Evolutionary conservation across 2,329 filamentous ascomycete species (phyloP).

Genomic region (Eurotiales sp.): DNA sequence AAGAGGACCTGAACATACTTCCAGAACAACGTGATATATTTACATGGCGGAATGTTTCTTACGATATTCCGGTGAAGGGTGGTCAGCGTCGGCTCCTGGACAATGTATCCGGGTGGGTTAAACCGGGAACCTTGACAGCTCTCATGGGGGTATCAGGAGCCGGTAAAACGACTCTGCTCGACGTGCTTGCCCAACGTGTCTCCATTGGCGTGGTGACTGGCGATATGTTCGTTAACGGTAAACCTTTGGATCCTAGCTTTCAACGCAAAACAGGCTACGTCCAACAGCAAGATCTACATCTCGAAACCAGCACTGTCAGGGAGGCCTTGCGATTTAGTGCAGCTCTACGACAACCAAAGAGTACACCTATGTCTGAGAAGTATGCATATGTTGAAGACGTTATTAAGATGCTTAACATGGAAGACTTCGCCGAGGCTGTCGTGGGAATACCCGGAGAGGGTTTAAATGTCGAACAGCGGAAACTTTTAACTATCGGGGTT

Average conservation of each 20-base stretch:
- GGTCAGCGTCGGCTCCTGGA: conserved; percentile 72
- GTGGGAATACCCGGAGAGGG: conserved; percentile 83
- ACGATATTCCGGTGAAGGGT: conserved; percentile 72
- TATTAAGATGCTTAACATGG: conserved; percentile 84
- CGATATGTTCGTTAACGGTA: conserved; percentile 75
- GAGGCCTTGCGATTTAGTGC: conserved; percentile 85
- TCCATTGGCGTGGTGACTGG: conserved; percentile 84
- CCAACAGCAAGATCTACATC: conserved; percentile 85
- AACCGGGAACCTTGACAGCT: conserved; percentile 82
- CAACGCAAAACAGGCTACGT: conserved; percentile 48
- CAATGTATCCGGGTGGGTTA: conserved; percentile 86
- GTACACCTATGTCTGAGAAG: conserved; percentile 70
- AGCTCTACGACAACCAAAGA: conserved; percentile 72
- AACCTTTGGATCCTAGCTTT: conserved; percentile 55
- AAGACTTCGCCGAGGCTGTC: conserved; percentile 80
- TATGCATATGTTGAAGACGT: conserved; percentile 74
- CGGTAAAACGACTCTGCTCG: conserved; percentile 84
- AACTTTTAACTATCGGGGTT: conserved; percentile 83
- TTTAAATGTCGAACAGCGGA: conserved; percentile 59
- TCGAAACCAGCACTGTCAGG: conserved; percentile 78
- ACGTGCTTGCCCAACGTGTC: conserved; percentile 76
- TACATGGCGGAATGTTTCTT: conserved; percentile 80
- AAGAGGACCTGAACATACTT: conserved; percentile 31
- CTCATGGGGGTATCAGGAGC: conserved; percentile 88
- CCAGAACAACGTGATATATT: conserved; percentile 69